These are phyloP conservation scores for Blastobotrys peoriensis DNA, from an alignment of 805 yeast genomes.

Conservation along the genomic window DNA sequence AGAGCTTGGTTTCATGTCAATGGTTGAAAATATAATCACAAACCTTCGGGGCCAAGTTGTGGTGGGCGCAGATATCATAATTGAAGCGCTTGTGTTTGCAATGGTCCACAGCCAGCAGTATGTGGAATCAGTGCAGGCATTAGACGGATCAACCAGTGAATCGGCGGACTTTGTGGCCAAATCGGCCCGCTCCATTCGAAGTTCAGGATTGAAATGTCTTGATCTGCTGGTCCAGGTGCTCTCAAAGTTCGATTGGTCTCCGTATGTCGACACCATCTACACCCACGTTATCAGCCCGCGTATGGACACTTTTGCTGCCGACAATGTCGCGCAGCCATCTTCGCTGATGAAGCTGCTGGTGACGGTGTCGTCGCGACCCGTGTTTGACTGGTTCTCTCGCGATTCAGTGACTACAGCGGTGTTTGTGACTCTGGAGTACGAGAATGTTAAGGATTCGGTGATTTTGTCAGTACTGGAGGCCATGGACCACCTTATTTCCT, in stretches of 20 bases:
- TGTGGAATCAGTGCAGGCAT: background rate
- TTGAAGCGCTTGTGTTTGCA: conserved; percentile 53
- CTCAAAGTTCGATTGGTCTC: conserved; percentile 48
- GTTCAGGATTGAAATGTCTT: conserved; percentile 60
- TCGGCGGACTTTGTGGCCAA: background rate
- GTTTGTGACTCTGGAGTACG: conserved; percentile 46
- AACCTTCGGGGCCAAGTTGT: conserved; percentile 55
- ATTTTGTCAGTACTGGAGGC: conserved; percentile 53
- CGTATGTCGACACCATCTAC: conserved; percentile 45
- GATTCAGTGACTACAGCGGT: conserved; percentile 55
- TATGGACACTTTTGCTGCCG: conserved; percentile 59
- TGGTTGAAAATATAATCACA: conserved; percentile 49
- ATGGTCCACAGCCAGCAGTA: conserved; percentile 46
- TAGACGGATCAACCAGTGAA: background rate
- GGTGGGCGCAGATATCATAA: conserved; percentile 42
- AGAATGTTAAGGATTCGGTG: conserved; percentile 63
- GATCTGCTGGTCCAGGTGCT: conserved; percentile 52
- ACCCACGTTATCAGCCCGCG: conserved; percentile 55
- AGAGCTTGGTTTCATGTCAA: conserved; percentile 53
- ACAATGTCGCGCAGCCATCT: conserved; percentile 79
- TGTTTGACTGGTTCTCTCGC: conserved; percentile 46
- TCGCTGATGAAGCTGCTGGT: conserved; percentile 62
- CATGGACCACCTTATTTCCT: conserved; percentile 6
- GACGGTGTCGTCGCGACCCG: conserved; percentile 46
- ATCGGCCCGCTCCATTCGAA: conserved; percentile 40